Percentiles rank a stretch among this genome's conserved stretches.
These are phyloP conservation scores for Vitis rupestris DNA, from an alignment of 164 flowering plant genomes.

Conservation along the genomic window DNA sequence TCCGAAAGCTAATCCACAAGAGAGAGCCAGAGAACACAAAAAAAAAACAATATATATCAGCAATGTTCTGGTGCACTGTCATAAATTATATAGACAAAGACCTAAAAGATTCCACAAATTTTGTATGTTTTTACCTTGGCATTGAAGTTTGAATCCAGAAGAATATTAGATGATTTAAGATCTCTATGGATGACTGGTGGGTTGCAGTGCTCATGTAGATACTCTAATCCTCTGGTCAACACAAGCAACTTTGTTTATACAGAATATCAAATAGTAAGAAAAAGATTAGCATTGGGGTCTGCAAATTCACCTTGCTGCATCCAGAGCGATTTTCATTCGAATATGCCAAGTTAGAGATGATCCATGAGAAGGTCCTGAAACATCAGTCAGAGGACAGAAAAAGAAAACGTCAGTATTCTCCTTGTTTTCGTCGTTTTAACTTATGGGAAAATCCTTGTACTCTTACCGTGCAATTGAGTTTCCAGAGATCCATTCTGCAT, in stretches of 20 bases:
- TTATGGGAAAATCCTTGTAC: too few species aligned
- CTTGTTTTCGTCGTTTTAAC: neutral
- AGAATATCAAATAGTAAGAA: neutral
- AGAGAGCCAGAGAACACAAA: neutral
- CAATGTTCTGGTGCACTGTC: neutral
- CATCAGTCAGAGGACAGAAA: constrained; percentile 4
- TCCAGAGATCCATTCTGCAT: constrained; percentile 92
- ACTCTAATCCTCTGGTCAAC: constrained; percentile 84
- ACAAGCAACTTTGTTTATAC: constrained; percentile 8
- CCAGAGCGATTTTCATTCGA: constrained; percentile 93
- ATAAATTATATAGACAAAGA: neutral
- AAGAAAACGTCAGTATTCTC: neutral
- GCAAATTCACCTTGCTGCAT: constrained; percentile 72
- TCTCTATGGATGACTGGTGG: constrained; percentile 97
- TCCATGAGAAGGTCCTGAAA: constrained; percentile 76
- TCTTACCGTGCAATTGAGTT: constrained; percentile 76
- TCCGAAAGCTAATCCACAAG: constrained; percentile 66
- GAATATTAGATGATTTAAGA: constrained; percentile 94
- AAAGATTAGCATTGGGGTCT: neutral
- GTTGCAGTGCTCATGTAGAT: constrained; percentile 84
- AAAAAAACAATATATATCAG: neutral
- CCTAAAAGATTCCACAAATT: neutral
- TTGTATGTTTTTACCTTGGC: constrained; percentile 63
- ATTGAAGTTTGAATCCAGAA: constrained; percentile 83
- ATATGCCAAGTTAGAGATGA: constrained; percentile 75